A percentile compares a stretch with the other conserved stretches of the same genome.
Conservation (phyloP, 352 stramenopile species). For the Halophytophthora batemanensis region DNA sequence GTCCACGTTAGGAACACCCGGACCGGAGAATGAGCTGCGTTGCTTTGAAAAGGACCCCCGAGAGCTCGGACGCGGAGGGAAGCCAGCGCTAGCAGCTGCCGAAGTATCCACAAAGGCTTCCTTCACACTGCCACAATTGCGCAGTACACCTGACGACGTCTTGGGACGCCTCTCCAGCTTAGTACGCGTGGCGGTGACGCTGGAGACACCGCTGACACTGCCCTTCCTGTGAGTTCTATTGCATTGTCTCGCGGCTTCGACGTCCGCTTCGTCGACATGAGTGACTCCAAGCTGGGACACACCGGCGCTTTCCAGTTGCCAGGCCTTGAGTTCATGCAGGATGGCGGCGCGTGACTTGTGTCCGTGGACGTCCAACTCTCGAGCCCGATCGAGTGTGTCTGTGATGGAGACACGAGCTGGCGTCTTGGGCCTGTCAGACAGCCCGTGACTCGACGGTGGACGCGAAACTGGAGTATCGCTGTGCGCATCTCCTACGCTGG, state of each 20-base stretch:
- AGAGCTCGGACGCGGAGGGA: conserved; percentile 10
- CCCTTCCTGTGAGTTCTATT: conserved; percentile 23
- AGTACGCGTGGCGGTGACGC: conserved; percentile 1
- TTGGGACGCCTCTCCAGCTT: conserved; percentile 37
- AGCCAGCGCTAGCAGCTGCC: conserved; percentile 1
- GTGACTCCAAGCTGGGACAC: conserved; percentile 38
- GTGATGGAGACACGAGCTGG: conserved; percentile 70
- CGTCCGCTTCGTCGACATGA: conserved; percentile 17
- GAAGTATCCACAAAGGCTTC: conserved; percentile 56
- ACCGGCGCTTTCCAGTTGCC: conserved; percentile 56
- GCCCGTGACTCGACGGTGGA: conserved; percentile 12
- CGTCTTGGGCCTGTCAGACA: conserved; percentile 45
- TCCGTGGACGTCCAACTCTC: conserved; percentile 58
- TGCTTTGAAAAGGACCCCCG: conserved; percentile 16
- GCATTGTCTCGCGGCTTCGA: conserved; percentile 5
- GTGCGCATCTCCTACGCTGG: conserved; percentile 3
- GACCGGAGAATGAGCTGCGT: conserved; percentile 1
- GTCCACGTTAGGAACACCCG: conserved; percentile 28
- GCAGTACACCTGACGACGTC: conserved; percentile 48
- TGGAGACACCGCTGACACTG: conserved; percentile 16
- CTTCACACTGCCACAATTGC: conserved; percentile 30
- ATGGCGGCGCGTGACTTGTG: conserved; percentile 64
- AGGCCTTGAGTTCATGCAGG: conserved; percentile 58
- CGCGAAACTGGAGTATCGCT: conserved; percentile 3
- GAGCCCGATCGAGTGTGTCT: conserved; percentile 67